Conservation (phyloP, 371 early-diverging fungal species). For the Syncephalastrum racemosum region DNA sequence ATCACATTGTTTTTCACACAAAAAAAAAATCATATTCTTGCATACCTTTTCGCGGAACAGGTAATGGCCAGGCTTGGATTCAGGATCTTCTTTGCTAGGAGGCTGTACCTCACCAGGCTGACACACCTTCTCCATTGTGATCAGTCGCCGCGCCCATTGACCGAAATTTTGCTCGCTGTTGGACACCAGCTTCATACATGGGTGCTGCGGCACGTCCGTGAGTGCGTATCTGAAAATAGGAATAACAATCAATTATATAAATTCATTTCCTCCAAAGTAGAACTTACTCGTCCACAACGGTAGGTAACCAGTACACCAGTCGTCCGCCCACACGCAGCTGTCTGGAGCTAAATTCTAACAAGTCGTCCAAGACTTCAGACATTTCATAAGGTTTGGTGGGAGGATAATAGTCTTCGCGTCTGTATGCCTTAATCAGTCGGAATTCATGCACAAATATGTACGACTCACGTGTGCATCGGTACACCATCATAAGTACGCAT, state of each 20-base stretch:
- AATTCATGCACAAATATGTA: neutral
- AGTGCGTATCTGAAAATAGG: slow-evolving; percentile 54
- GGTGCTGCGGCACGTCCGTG: slow-evolving; percentile 84
- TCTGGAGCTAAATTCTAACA: slow-evolving; percentile 82
- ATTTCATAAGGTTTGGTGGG: slow-evolving; percentile 93
- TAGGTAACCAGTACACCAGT: slow-evolving; percentile 96
- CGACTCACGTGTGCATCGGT: slow-evolving; percentile 54
- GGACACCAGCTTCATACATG: slow-evolving; percentile 74
- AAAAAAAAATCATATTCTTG: neutral
- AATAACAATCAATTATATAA: neutral
- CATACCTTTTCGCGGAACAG: slow-evolving; percentile 50
- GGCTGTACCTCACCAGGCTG: slow-evolving; percentile 17
- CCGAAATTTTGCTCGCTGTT: slow-evolving; percentile 94
- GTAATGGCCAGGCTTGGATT: slow-evolving; percentile 44
- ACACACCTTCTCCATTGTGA: slow-evolving; percentile 89
- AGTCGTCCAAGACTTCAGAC: slow-evolving; percentile 84
- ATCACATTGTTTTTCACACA: no score
- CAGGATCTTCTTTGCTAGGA: slow-evolving; percentile 28
- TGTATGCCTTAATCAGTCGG: slow-evolving; percentile 5
- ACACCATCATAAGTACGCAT: slow-evolving; percentile 63
- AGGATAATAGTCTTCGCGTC: slow-evolving; percentile 78
- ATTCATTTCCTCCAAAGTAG: neutral
- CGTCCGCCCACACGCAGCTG: slow-evolving; percentile 84
- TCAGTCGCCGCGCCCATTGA: slow-evolving; percentile 89
- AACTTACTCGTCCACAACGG: slow-evolving; percentile 77